These are phyloP conservation scores for Allium fistulosum DNA, from an alignment of 106 monocot species.

Conservation along the genomic window DNA sequence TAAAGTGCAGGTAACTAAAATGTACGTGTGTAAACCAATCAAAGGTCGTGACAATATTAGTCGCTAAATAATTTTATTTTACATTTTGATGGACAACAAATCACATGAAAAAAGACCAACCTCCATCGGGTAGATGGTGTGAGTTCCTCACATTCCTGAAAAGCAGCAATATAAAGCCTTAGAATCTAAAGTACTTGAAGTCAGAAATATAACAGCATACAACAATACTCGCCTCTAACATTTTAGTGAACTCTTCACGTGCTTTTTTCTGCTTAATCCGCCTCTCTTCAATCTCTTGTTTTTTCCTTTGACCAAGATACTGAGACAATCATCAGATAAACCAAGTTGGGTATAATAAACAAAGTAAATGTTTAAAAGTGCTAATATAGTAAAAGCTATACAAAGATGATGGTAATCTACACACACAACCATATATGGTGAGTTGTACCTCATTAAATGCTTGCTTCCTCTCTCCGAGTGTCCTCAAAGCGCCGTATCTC, in stretches of 20 bases:
- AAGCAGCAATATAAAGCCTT: too few species aligned
- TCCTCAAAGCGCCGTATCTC: slow-evolving; percentile 84
- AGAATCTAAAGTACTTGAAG: too few species aligned
- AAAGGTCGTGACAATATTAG: too few species aligned
- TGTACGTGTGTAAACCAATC: too few species aligned
- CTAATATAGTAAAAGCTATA: not conserved
- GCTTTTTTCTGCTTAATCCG: slow-evolving; percentile 88
- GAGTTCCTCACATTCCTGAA: slow-evolving; percentile 83
- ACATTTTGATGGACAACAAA: not conserved
- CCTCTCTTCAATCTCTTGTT: slow-evolving; percentile 78
- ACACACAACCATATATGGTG: not conserved
- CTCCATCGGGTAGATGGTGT: slow-evolving; percentile 78
- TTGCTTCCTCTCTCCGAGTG: slow-evolving; percentile 96
- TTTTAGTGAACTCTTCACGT: slow-evolving; percentile 81
- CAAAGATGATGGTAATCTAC: too few species aligned
- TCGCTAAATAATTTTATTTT: too few species aligned
- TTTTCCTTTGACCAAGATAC: slow-evolving; percentile 95
- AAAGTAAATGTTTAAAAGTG: not conserved
- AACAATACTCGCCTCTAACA: slow-evolving; percentile 67
- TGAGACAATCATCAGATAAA: slow-evolving; percentile 12
- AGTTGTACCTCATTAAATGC: slow-evolving; percentile 92
- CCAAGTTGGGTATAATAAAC: not conserved
- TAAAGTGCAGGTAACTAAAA: too few species aligned
- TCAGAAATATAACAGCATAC: too few species aligned
- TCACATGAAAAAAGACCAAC: slow-evolving; percentile 25